Percentiles rank a stretch among this genome's conserved stretches.
Conservation (phyloP, 2,329 filamentous ascomycete genomes). For the Lasiodiplodia sp. region DNA sequence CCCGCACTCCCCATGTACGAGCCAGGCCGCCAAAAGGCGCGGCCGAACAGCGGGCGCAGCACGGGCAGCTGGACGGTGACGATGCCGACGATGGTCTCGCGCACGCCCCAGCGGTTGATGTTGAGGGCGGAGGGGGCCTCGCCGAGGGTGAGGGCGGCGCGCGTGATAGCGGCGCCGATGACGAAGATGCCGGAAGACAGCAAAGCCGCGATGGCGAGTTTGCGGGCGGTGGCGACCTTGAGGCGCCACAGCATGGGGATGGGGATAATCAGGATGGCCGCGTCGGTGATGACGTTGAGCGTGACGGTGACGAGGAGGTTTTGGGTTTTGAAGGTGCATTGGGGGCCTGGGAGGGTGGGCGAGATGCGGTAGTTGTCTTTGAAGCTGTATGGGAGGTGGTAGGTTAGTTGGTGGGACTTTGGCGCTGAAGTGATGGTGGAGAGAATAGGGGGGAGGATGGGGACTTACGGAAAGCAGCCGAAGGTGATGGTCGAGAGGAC, state of each 20-base stretch:
- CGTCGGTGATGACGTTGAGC: conserved; percentile 45
- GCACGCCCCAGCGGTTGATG: conserved; percentile 49
- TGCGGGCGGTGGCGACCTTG: conserved; percentile 40
- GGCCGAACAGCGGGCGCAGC: conserved; percentile 40
- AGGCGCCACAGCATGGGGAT: conserved; percentile 46
- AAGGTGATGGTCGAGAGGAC: conserved; percentile 44
- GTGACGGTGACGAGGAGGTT: conserved; percentile 42
- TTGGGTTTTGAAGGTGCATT: conserved; percentile 41
- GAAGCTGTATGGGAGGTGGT: conserved; percentile 26
- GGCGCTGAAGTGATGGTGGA: not conserved
- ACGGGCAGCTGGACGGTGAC: conserved; percentile 47
- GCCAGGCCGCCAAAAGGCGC: conserved; percentile 40
- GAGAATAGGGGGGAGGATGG: not conserved
- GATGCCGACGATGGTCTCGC: conserved; percentile 48
- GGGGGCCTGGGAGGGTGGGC: conserved; percentile 36
- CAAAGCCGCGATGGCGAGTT: conserved; percentile 43
- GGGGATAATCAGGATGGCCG: conserved; percentile 43
- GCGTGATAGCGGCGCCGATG: conserved; percentile 45
- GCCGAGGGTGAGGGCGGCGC: conserved; percentile 42
- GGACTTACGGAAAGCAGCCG: conserved; percentile 37
- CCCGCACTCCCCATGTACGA: conserved; percentile 5
- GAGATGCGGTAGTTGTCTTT: conserved; percentile 40
- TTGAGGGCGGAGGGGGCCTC: conserved; percentile 40
- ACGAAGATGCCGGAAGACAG: conserved; percentile 47
- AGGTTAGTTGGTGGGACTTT: not conserved